A percentile compares a stretch with the other conserved stretches of the same genome.
Conservation (phyloP, 75 land plant species). For the Sequoiadendron giganteum region DNA sequence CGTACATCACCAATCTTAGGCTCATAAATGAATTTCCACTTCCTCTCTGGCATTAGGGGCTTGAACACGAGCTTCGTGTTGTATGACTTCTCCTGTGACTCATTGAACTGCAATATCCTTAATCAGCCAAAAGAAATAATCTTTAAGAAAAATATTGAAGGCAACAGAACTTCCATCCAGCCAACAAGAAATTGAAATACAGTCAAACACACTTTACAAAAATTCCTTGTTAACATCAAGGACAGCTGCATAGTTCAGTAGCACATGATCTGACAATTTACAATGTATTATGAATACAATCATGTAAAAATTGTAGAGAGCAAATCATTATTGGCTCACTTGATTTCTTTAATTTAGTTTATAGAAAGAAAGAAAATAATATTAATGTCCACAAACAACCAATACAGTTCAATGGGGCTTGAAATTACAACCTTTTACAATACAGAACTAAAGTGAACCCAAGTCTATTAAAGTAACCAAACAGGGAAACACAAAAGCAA, state of each 20-base stretch:
- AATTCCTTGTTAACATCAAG: neutral
- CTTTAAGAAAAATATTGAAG: neutral
- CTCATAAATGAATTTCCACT: constrained; percentile 84
- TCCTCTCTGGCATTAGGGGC: constrained; percentile 51
- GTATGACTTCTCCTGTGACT: constrained; percentile 50
- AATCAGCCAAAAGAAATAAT: neutral
- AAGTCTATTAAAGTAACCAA: neutral
- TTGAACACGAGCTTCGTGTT: constrained; percentile 77
- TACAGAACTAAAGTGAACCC: neutral
- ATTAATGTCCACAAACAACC: neutral
- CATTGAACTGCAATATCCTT: constrained; percentile 59
- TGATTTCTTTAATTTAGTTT: neutral
- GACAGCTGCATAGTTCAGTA: neutral
- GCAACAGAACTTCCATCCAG: neutral
- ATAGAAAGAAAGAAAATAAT: neutral
- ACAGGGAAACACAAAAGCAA: neutral
- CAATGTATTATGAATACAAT: neutral
- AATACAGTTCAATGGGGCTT: neutral
- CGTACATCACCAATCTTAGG: constrained; percentile 76
- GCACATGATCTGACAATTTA: neutral
- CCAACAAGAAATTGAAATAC: neutral
- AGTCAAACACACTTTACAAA: neutral
- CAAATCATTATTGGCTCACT: neutral
- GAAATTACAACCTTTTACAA: neutral
- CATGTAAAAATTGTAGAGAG: neutral